Conservation (phyloP, 2,329 filamentous ascomycete genomes). For the Diaporthe sp. region DNA sequence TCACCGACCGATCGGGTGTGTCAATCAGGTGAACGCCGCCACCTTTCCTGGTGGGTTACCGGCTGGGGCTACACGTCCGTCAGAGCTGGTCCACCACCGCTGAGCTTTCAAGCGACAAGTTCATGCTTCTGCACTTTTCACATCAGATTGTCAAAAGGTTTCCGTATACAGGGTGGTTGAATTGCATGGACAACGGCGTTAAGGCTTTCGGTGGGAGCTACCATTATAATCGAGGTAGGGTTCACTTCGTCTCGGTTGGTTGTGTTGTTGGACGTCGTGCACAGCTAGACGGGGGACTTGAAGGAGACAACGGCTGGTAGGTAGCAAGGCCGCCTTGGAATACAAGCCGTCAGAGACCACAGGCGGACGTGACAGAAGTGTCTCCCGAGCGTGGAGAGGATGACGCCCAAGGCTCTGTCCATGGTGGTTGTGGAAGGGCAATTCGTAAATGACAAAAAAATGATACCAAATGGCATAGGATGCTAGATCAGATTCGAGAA, state of each 20-base stretch:
- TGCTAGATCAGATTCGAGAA: conserved; percentile 6
- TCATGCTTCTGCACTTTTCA: conserved; percentile 9
- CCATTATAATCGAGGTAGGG: conserved; percentile 22
- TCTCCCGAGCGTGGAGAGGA: neutral
- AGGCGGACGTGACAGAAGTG: neutral
- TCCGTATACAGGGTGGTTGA: conserved; percentile 13
- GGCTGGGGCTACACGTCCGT: neutral
- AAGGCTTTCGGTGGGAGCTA: conserved; percentile 19
- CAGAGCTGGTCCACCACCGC: neutral
- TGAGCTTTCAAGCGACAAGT: neutral
- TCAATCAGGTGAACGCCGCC: conserved; percentile 70
- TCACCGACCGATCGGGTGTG: conserved; percentile 86
- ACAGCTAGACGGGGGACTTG: neutral
- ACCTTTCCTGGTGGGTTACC: neutral
- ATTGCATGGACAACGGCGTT: conserved; percentile 42
- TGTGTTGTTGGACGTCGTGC: neutral
- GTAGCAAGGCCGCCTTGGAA: neutral
- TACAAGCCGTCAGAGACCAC: conserved; percentile 1
- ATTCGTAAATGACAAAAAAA: conserved; percentile 9
- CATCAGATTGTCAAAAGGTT: conserved; percentile 30
- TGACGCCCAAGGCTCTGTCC: too few relatives aligned
- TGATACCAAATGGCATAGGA: conserved; percentile 36
- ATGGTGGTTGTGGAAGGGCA: neutral
- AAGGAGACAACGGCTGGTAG: neutral
- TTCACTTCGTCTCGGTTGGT: neutral